These are phyloP conservation scores for Fusarium fracticaudum DNA, from an alignment of 2,329 filamentous ascomycete genomes.

Conservation along the genomic window DNA sequence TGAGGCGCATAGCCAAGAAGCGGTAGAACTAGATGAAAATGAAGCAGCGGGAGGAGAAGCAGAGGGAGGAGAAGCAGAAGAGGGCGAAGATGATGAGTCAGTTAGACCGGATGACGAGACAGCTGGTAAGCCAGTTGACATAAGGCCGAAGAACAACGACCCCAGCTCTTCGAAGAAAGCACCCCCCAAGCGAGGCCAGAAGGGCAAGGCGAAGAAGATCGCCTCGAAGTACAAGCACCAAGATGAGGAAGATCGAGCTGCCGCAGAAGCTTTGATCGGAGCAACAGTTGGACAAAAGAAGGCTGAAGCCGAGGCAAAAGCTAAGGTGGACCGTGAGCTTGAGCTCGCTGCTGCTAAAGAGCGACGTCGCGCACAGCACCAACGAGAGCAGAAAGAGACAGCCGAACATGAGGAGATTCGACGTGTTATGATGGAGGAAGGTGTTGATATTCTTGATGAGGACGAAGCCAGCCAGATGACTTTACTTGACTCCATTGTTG, in stretches of 20 bases:
- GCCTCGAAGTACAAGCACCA: slow-evolving; percentile 92
- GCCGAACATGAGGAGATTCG: slow-evolving; percentile 80
- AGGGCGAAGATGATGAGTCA: slow-evolving; percentile 41
- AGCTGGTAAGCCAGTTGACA: slow-evolving; percentile 15
- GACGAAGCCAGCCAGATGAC: slow-evolving; percentile 64
- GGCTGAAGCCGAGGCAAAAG: slow-evolving; percentile 73
- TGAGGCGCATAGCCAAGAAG: slow-evolving; percentile 48
- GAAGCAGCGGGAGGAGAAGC: slow-evolving; percentile 39
- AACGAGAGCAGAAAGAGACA: slow-evolving; percentile 77
- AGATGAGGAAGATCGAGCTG: slow-evolving; percentile 89
- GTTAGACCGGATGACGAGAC: slow-evolving; percentile 21
- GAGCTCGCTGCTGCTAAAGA: slow-evolving; percentile 77
- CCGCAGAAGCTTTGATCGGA: slow-evolving; percentile 89
- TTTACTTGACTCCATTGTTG: slow-evolving; percentile 76
- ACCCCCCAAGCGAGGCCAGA: slow-evolving; percentile 75
- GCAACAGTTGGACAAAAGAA: slow-evolving; percentile 73
- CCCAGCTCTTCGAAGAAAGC: slow-evolving; percentile 52
- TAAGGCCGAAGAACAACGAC: slow-evolving; percentile 13
- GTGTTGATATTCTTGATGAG: slow-evolving; percentile 67
- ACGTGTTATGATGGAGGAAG: slow-evolving; percentile 67
- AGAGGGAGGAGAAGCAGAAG: slow-evolving; percentile 24
- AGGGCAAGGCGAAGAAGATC: slow-evolving; percentile 85
- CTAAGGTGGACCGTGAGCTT: slow-evolving; percentile 73
- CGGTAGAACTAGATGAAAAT: slow-evolving; percentile 30
- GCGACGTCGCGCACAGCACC: slow-evolving; percentile 82